Percentiles rank a stretch among this genome's conserved stretches.
Evolutionary conservation across 441 rosid species (phyloP).

Genomic region (Pelargonium citronellum): DNA sequence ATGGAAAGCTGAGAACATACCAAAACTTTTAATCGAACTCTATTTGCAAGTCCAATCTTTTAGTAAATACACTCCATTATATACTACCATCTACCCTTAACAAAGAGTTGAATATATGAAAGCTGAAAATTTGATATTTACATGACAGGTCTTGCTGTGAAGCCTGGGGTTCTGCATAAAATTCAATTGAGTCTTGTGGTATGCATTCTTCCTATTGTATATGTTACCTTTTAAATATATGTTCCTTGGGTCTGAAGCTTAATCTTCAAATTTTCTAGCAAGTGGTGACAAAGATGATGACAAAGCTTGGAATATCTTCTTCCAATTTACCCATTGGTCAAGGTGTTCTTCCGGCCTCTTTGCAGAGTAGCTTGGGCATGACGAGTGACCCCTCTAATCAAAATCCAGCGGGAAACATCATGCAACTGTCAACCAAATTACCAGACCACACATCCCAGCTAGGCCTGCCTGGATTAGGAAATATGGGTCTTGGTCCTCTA

Average conservation of each 20-base stretch:
- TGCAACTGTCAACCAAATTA: slow-evolving; percentile 31
- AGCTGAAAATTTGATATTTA: slow-evolving; percentile 15
- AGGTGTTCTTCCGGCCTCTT: slow-evolving; percentile 35
- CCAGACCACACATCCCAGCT: slow-evolving; percentile 31
- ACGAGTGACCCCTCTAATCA: slow-evolving; percentile 31
- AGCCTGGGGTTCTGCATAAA: slow-evolving; percentile 66
- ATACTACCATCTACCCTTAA: neutral
- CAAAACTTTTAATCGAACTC: neutral
- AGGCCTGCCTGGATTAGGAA: slow-evolving; percentile 24
- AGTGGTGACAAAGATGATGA: slow-evolving; percentile 48
- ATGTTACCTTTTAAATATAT: slow-evolving; percentile 12
- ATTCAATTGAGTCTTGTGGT: slow-evolving; percentile 51
- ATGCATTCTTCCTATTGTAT: slow-evolving; percentile 20
- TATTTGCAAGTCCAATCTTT: neutral
- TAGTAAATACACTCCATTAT: neutral
- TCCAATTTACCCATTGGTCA: slow-evolving; percentile 30
- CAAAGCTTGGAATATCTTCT: slow-evolving; percentile 50
- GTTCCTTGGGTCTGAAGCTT: slow-evolving; percentile 27
- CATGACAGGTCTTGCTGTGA: slow-evolving; percentile 69
- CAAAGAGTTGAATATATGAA: neutral
- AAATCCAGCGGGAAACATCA: slow-evolving; percentile 36
- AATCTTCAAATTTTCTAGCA: slow-evolving; percentile 35
- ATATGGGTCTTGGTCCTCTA: neutral
- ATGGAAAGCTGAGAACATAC: neutral
- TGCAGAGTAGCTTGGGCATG: slow-evolving; percentile 38